These are phyloP conservation scores for Fraxinus excelsior DNA, from an alignment of 257 asterid species.

Conservation along the genomic window DNA sequence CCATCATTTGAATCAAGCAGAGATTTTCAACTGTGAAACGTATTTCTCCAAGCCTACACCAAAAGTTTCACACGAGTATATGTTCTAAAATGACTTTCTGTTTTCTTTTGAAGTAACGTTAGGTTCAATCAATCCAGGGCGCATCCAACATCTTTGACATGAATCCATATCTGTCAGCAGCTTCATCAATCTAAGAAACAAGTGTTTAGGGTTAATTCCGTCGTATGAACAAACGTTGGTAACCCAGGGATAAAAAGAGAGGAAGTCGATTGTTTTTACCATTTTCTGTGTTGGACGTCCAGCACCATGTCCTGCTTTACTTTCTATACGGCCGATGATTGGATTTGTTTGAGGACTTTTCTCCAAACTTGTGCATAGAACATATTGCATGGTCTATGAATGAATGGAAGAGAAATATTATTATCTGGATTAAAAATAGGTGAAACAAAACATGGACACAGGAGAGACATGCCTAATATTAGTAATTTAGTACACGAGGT, in stretches of 20 bases:
- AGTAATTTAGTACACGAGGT: not conserved
- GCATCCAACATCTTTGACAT: constrained; percentile 79
- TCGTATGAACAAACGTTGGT: not conserved
- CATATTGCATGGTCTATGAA: constrained; percentile 68
- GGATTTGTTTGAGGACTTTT: constrained; percentile 66
- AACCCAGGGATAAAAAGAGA: not conserved
- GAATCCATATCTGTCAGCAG: constrained; percentile 70
- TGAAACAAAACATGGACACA: not conserved
- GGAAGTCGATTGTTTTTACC: constrained; percentile 31
- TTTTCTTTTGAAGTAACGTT: not conserved
- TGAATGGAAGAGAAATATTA: not conserved
- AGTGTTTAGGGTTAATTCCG: not conserved
- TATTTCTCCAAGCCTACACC: not conserved
- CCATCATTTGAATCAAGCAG: not conserved
- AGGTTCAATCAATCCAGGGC: constrained; percentile 48
- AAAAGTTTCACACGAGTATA: not conserved
- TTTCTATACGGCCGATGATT: constrained; percentile 63
- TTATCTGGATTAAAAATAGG: not conserved
- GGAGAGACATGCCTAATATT: not conserved
- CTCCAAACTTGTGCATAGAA: constrained; percentile 53
- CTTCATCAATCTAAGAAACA: constrained; percentile 61
- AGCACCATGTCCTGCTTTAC: constrained; percentile 83
- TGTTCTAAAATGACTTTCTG: not conserved
- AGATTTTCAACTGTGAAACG: not conserved
- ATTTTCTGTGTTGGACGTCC: constrained; percentile 77